phyloP scores from a whole-genome alignment of 495 filamentous ascomycete genomes.

The Cercophora sp. region DNA sequence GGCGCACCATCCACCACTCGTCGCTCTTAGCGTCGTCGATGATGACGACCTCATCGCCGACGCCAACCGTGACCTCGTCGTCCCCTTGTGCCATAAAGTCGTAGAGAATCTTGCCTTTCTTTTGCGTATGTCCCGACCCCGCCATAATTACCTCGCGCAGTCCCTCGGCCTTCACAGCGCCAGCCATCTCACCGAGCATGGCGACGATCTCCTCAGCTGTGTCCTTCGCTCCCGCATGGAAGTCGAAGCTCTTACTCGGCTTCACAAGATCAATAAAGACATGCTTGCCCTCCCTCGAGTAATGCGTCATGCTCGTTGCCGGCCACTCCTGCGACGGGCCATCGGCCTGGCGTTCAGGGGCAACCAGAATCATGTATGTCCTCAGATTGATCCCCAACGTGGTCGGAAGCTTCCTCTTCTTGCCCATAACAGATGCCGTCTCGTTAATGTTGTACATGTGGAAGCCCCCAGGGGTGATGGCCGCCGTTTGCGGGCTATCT shows the following conservation, averaged over 20 bases:
- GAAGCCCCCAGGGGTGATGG: slow-evolving; percentile 69
- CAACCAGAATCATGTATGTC: slow-evolving; percentile 84
- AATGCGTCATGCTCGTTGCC: slow-evolving; percentile 87
- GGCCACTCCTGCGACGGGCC: slow-evolving; percentile 88
- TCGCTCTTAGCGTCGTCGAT: slow-evolving; percentile 88
- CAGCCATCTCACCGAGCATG: slow-evolving; percentile 83
- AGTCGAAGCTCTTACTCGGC: slow-evolving; percentile 89
- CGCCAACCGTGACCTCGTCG: slow-evolving; percentile 89
- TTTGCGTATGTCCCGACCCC: slow-evolving; percentile 54
- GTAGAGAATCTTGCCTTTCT: slow-evolving; percentile 84
- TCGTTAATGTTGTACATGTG: slow-evolving; percentile 96
- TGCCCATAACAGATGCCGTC: slow-evolving; percentile 89
- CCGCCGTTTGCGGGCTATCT: slow-evolving; percentile 23
- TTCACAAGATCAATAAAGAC: slow-evolving; percentile 90
- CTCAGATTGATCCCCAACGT: slow-evolving; percentile 84
- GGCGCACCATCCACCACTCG: slow-evolving; percentile 96
- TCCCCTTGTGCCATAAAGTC: slow-evolving; percentile 96
- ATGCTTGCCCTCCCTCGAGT: slow-evolving; percentile 96
- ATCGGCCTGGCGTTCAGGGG: slow-evolving; percentile 75
- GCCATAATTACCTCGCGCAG: slow-evolving; percentile 84
- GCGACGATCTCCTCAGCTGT: slow-evolving; percentile 89
- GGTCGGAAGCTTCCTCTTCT: slow-evolving; percentile 95
- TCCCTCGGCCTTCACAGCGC: slow-evolving; percentile 76
- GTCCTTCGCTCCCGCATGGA: slow-evolving; percentile 96
- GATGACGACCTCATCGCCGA: slow-evolving; percentile 87